Percentiles rank a stretch among this genome's conserved stretches.
These are phyloP conservation scores for Skeletonema grethae DNA, from an alignment of 108 stramenopile species.

Conservation along the genomic window DNA sequence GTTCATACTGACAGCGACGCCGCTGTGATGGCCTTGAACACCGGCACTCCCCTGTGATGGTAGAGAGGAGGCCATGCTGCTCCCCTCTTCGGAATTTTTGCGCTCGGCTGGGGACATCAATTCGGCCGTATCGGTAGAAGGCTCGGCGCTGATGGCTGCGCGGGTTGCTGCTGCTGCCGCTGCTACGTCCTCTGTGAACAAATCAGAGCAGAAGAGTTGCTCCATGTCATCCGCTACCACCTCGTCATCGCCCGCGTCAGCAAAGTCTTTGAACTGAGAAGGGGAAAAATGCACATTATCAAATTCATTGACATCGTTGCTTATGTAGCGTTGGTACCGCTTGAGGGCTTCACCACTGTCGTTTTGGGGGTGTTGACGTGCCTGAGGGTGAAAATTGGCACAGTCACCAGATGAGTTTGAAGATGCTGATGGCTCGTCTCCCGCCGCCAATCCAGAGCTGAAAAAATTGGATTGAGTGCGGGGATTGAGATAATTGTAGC, in stretches of 20 bases:
- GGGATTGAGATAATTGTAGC: background rate
- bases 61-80: constrained; percentile 1
- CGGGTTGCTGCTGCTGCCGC: background rate
- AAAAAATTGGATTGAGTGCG: background rate
- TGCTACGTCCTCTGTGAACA: background rate
- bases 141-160: background rate
- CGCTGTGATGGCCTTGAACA: background rate
- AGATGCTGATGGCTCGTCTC: constrained; percentile 6
- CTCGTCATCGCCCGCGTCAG: background rate
- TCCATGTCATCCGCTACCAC: constrained; percentile 8
- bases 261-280: background rate
- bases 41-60: background rate
- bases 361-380: background rate
- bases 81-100: background rate
- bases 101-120: background rate
- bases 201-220: background rate
- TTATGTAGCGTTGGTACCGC: background rate
- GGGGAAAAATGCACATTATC: background rate
- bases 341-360: background rate
- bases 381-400: constrained; percentile 5
- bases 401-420: background rate
- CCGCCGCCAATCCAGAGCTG: background rate
- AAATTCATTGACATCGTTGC: constrained; percentile 1
- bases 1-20: background rate
- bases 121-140: background rate